These are phyloP conservation scores for Linnemannia elongata DNA, from an alignment of 192 early-diverging fungal genomes.

Conservation along the genomic window DNA sequence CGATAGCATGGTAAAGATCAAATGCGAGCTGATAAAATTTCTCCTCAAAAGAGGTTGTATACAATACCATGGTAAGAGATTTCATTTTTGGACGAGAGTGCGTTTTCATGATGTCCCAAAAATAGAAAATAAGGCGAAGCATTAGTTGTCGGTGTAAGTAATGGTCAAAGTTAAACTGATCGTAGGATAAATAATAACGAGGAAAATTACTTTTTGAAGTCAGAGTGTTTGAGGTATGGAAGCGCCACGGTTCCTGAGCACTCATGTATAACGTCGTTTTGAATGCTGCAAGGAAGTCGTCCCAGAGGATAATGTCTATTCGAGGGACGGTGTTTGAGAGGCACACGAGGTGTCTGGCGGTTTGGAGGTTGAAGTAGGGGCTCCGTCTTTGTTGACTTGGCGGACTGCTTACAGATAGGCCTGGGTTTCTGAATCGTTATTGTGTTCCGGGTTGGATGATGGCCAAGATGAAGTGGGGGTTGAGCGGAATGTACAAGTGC, in stretches of 20 bases:
- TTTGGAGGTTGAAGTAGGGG: neutral
- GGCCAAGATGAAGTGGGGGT: neutral
- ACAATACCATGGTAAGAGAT: no score
- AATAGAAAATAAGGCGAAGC: no score
- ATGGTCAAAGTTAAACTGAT: no score
- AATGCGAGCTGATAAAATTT: no score
- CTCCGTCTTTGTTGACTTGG: neutral
- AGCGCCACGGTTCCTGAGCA: neutral
- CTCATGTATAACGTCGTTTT: neutral
- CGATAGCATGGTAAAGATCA: no score
- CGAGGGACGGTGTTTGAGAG: neutral
- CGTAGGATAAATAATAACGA: no score
- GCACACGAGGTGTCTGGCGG: neutral
- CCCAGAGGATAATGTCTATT: neutral
- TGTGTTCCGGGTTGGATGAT: neutral
- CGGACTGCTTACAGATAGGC: neutral
- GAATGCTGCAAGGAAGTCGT: neutral
- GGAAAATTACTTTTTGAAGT: neutral
- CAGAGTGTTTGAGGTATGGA: neutral
- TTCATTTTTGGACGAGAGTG: no score
- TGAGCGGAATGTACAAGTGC: neutral
- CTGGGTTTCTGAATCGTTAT: neutral
- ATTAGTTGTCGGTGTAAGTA: no score
- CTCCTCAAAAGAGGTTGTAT: no score
- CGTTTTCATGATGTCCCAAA: no score